These are phyloP conservation scores for Pichia sp. DNA, from an alignment of 1,139 yeast genomes.

Conservation along the genomic window DNA sequence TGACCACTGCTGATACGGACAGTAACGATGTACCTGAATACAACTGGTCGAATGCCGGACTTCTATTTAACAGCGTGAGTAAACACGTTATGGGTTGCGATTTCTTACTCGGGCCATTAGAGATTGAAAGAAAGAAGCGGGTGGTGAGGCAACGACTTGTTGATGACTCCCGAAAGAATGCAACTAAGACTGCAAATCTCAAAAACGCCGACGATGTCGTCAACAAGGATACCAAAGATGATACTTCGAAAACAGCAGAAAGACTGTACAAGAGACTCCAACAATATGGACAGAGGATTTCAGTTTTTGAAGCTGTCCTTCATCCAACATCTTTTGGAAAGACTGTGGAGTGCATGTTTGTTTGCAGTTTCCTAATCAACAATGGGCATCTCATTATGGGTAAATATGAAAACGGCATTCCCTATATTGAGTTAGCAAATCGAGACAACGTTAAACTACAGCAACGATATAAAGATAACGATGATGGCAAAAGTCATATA, in stretches of 20 bases:
- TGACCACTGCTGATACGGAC: conserved; percentile 7
- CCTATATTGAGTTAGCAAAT: conserved; percentile 32
- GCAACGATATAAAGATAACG: conserved; percentile 22
- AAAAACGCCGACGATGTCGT: conserved; percentile 50
- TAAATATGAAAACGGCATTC: conserved; percentile 49
- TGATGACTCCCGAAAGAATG: conserved; percentile 40
- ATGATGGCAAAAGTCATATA: conserved; percentile 44
- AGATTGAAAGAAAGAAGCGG: conserved; percentile 52
- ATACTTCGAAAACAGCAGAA: conserved; percentile 59
- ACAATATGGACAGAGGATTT: conserved; percentile 41
- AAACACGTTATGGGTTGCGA: conserved; percentile 49
- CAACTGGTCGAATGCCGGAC: conserved; percentile 62
- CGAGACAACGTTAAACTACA: conserved; percentile 16
- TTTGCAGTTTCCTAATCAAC: conserved; percentile 70
- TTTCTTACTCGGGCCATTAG: conserved; percentile 69
- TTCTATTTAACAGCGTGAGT: conserved; percentile 46
- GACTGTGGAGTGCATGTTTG: conserved; percentile 79
- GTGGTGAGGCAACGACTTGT: conserved; percentile 35
- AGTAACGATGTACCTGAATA: conserved; percentile 26
- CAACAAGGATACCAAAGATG: conserved; percentile 46
- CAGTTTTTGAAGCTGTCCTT: conserved; percentile 61
- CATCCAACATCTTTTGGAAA: conserved; percentile 75
- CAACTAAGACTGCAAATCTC: conserved; percentile 49
- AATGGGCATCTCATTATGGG: conserved; percentile 61
- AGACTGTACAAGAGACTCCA: conserved; percentile 40